Evolutionary conservation across 169 alveolate species (phyloP).

Genomic region (Cryptosporidium sp.): DNA sequence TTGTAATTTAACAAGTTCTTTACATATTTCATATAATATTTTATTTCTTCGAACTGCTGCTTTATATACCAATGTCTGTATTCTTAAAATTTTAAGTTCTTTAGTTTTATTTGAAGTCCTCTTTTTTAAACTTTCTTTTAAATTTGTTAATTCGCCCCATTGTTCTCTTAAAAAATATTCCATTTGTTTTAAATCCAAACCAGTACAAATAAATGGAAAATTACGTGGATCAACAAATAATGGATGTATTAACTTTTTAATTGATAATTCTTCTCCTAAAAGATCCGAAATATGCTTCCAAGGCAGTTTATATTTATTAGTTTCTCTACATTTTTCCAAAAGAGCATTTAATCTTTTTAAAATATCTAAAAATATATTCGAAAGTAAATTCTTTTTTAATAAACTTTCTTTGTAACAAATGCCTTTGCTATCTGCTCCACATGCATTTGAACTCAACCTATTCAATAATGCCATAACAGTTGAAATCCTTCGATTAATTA

Average conservation of each 20-base stretch:
- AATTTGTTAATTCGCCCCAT: not conserved
- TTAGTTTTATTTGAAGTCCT: not conserved
- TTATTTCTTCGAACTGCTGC: conserved; percentile 13
- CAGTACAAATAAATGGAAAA: not conserved
- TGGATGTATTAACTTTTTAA: not conserved
- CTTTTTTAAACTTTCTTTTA: not conserved
- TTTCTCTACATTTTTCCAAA: conserved; percentile 1
- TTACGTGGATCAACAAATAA: not conserved
- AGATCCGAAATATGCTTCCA: not conserved
- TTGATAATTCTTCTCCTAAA: not conserved
- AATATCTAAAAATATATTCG: not conserved
- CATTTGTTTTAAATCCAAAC: too few relatives aligned
- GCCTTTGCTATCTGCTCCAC: not conserved
- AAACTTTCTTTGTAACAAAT: not conserved
- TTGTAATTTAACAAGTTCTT: not conserved
- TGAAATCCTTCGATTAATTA: conserved; percentile 12
- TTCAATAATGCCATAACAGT: not conserved
- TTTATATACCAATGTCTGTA: not conserved
- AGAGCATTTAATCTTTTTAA: not conserved
- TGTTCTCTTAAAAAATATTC: not conserved
- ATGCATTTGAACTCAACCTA: not conserved
- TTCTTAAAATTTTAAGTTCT: not conserved
- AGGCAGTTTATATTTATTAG: conserved; percentile 25
- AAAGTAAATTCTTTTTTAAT: not conserved
- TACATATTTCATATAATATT: not conserved